A percentile compares a stretch with the other conserved stretches of the same genome.
phyloP scores from a whole-genome alignment of 805 yeast genomes.

The Tetrapisispora fleetii region DNA sequence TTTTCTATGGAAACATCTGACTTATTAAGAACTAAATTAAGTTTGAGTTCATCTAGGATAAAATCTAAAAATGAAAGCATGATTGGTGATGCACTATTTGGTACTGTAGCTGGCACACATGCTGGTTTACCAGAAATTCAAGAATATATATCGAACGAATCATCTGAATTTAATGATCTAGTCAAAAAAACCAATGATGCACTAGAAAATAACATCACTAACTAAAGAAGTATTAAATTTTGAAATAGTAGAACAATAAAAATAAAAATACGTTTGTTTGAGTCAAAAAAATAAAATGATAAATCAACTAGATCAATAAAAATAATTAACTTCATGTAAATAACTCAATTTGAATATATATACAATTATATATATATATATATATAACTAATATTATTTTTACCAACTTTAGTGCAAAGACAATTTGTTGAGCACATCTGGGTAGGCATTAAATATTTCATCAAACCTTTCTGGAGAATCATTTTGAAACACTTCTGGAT shows the following conservation, averaged over 20 bases:
- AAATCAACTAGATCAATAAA: not conserved
- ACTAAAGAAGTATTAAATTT: not conserved
- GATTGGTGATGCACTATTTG: slow-evolving; percentile 30
- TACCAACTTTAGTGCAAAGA: slow-evolving; percentile 24
- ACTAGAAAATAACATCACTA: not conserved
- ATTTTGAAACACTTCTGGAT: slow-evolving; percentile 72
- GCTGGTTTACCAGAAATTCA: slow-evolving; percentile 30
- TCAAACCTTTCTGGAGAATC: slow-evolving; percentile 63
- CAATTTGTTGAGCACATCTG: slow-evolving; percentile 53
- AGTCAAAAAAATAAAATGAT: not conserved
- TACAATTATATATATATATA: not conserved
- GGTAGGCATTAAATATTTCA: slow-evolving; percentile 54
- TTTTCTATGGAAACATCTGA: slow-evolving; percentile 17
- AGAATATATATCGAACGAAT: slow-evolving; percentile 29
- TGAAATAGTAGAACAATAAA: not conserved
- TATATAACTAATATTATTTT: not conserved
- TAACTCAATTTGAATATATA: not conserved
- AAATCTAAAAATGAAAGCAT: slow-evolving; percentile 14
- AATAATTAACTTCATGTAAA: not conserved
- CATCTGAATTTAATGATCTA: slow-evolving; percentile 21
- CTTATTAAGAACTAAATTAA: slow-evolving; percentile 12
- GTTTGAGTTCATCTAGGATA: slow-evolving; percentile 14
- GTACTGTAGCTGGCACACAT: slow-evolving; percentile 26
- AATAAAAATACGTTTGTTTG: not conserved
- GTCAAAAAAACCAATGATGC: slow-evolving; percentile 10